Conservation (phyloP, 345 rosid genomes). For the Excoecaria cochinchinensis region DNA sequence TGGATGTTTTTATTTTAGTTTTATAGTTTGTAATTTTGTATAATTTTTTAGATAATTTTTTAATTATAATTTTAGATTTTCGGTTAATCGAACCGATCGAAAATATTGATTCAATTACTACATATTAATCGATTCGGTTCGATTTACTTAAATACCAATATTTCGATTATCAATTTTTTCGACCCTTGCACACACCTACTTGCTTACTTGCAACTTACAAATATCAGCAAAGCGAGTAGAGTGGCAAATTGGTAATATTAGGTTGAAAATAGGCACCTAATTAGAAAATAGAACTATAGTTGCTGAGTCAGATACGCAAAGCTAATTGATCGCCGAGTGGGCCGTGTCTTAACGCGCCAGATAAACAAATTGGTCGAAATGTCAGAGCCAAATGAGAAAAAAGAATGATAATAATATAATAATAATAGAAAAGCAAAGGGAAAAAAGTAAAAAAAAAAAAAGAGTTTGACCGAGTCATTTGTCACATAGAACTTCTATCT, state of each 20-base stretch:
- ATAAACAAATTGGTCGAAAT: background rate
- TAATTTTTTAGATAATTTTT: too few relatives aligned
- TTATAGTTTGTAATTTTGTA: too few relatives aligned
- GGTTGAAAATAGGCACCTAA: background rate
- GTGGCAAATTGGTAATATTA: background rate
- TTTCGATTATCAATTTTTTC: too few relatives aligned
- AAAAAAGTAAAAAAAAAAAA: background rate
- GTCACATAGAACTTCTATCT: background rate
- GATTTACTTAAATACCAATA: too few relatives aligned
- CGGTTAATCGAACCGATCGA: too few relatives aligned
- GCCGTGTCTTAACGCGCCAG: slow-evolving; percentile 10
- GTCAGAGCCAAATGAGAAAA: background rate
- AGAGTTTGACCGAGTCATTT: slow-evolving; percentile 16
- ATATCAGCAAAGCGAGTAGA: background rate
- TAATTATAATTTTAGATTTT: too few relatives aligned
- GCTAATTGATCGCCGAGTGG: background rate
- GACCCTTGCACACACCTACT: too few relatives aligned
- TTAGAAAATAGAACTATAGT: background rate
- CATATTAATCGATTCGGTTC: too few relatives aligned
- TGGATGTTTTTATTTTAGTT: too few relatives aligned
- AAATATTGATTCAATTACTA: too few relatives aligned
- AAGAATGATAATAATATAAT: background rate
- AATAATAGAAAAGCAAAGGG: background rate
- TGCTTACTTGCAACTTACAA: too few relatives aligned
- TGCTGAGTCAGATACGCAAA: background rate